These are phyloP conservation scores for Sonneratia caseolaris DNA, from an alignment of 345 rosid genomes.

Conservation along the genomic window DNA sequence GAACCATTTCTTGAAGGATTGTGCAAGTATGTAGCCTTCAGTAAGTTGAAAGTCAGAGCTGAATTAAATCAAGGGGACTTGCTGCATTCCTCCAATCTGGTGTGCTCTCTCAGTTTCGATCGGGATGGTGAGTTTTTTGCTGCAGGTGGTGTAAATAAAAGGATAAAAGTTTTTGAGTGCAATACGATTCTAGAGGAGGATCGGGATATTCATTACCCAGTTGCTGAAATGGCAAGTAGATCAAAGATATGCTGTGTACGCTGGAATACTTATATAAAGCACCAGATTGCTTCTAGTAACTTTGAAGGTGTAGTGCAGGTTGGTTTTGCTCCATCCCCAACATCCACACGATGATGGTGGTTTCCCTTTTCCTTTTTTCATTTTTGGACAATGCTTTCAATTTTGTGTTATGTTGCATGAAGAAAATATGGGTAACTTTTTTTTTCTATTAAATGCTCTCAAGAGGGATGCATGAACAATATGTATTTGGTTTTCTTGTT, in stretches of 20 bases:
- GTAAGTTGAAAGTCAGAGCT: constrained; percentile 72
- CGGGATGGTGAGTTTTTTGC: constrained; percentile 89
- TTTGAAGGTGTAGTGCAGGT: constrained; percentile 98
- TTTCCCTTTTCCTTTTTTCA: too few relatives aligned
- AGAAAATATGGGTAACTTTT: too few relatives aligned
- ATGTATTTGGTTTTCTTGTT: too few relatives aligned
- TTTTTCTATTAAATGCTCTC: too few relatives aligned
- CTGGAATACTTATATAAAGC: constrained; percentile 86
- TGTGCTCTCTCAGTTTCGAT: constrained; percentile 81
- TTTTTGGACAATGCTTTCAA: too few relatives aligned
- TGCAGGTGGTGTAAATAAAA: constrained; percentile 87
- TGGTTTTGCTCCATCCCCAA: neutral
- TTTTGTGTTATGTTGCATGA: too few relatives aligned
- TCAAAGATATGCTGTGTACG: constrained; percentile 80
- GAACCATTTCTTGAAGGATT: constrained; percentile 91
- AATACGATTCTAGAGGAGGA: constrained; percentile 49
- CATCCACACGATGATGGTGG: too few relatives aligned
- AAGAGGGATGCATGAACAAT: too few relatives aligned
- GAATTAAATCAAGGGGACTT: constrained; percentile 88
- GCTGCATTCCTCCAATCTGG: constrained; percentile 73
- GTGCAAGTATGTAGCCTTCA: constrained; percentile 80
- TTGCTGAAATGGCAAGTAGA: constrained; percentile 71
- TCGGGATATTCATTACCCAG: constrained; percentile 84
- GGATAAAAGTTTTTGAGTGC: constrained; percentile 86
- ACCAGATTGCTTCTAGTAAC: constrained; percentile 92